These are phyloP conservation scores for Cutaneotrichosporon sp. DNA, from an alignment of 1,284 basidiomycete species.

Conservation along the genomic window DNA sequence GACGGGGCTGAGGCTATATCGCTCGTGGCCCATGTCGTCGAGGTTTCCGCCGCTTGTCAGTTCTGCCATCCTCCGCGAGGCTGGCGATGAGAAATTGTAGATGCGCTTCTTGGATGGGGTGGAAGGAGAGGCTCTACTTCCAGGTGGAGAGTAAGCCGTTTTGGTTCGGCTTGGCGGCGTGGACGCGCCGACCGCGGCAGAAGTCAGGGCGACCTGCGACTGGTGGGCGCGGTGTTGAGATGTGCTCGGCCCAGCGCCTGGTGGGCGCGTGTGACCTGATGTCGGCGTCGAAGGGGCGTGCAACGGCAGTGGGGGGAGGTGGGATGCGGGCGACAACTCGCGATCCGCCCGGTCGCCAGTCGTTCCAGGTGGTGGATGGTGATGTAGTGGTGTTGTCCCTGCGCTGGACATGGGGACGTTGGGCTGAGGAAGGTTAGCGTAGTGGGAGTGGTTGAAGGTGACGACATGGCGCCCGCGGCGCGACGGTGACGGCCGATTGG, in stretches of 20 bases:
- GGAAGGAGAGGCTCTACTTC: conserved; percentile 41
- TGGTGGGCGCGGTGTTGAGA: conserved; percentile 43
- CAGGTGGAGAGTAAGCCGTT: conserved; percentile 31
- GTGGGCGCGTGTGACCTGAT: conserved; percentile 36
- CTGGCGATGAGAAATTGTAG: conserved; percentile 52
- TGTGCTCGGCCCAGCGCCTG: conserved; percentile 38
- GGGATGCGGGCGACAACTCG: conserved; percentile 39
- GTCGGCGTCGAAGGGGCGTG: conserved; percentile 45
- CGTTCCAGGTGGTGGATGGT: conserved; percentile 41
- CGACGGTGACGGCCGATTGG: conserved; percentile 25
- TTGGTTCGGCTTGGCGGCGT: conserved; percentile 32
- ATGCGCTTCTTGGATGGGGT: conserved; percentile 51
- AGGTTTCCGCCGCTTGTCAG: conserved; percentile 37
- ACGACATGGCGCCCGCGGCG: conserved; percentile 33
- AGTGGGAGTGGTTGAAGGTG: conserved; percentile 7
- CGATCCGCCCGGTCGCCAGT: conserved; percentile 29
- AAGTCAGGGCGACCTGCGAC: conserved; percentile 40
- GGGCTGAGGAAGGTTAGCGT: conserved; percentile 16
- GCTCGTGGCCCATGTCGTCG: conserved; percentile 65
- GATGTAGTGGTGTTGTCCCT: conserved; percentile 41
- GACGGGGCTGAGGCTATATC: conserved; percentile 86
- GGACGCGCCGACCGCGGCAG: conserved; percentile 16
- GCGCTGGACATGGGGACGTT: conserved; percentile 32
- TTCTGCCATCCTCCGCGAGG: conserved; percentile 29
- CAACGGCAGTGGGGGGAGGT: conserved; percentile 41